Conservation (phyloP, 148 eudicot genomes). For the Vaccinium vitisidaea region DNA sequence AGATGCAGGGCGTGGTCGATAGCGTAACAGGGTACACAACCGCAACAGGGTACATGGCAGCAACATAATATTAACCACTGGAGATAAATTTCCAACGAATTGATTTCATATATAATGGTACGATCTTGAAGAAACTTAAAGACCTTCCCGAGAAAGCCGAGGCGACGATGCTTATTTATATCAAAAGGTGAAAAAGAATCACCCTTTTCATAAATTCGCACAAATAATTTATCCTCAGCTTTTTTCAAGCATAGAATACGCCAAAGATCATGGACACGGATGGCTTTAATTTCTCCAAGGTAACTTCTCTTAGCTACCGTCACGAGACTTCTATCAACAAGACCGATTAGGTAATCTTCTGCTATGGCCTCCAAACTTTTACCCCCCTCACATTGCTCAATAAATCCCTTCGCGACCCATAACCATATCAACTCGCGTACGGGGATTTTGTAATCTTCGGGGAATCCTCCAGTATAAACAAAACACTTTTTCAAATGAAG, state of each 20-base stretch:
- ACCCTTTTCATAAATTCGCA: not conserved
- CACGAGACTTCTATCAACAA: slow-evolving; percentile 41
- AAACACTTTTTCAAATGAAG: slow-evolving; percentile 41
- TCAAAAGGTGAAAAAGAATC: not conserved
- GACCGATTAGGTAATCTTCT: slow-evolving; percentile 39
- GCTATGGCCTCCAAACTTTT: slow-evolving; percentile 27
- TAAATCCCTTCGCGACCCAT: slow-evolving; percentile 56
- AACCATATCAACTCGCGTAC: slow-evolving; percentile 26
- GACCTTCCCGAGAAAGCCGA: no score
- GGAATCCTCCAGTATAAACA: not conserved
- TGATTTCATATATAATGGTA: no score
- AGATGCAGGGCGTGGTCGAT: no score
- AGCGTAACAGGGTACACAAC: no score
- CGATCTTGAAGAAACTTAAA: no score
- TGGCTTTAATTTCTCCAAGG: slow-evolving; percentile 38
- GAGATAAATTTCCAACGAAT: no score
- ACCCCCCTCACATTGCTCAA: not conserved
- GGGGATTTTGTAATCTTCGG: slow-evolving; percentile 32
- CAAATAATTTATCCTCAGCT: slow-evolving; percentile 38
- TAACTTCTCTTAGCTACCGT: slow-evolving; percentile 23
- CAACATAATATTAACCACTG: no score
- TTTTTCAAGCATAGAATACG: slow-evolving; percentile 40
- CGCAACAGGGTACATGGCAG: no score
- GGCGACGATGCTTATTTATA: no score
- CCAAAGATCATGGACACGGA: slow-evolving; percentile 43